Evolutionary conservation across 441 rosid species (phyloP).

Genomic region (Cnidoscolus chayamansa): DNA sequence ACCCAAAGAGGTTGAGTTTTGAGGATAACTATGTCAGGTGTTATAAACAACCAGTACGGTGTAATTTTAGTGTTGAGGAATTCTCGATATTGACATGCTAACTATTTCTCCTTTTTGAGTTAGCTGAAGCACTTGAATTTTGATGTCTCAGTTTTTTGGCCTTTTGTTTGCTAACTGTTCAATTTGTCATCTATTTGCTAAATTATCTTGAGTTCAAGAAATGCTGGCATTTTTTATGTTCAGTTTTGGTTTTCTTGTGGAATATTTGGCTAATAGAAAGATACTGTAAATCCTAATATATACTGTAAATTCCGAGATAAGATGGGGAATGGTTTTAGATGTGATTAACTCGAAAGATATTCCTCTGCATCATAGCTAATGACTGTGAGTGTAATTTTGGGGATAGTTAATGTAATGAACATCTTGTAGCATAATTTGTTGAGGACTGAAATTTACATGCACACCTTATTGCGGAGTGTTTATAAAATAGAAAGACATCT

Average conservation of each 20-base stretch:
- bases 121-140: background rate
- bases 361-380: background rate
- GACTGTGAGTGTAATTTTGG: background rate
- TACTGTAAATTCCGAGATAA: background rate
- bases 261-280: background rate
- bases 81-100: background rate
- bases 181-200: background rate
- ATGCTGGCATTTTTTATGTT: background rate
- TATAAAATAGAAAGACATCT: background rate
- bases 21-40: slow-evolving; percentile 17
- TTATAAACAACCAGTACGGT: background rate
- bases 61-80: background rate
- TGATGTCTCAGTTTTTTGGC: background rate
- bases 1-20: slow-evolving; percentile 56
- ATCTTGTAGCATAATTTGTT: background rate
- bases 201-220: background rate
- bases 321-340: background rate
- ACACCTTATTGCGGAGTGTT: background rate
- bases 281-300: background rate
- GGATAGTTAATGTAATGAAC: background rate
- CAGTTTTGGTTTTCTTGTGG: background rate
- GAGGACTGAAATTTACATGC: background rate
- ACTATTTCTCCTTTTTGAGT: background rate
- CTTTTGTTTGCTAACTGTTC: background rate
- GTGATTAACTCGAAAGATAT: background rate